Base-by-base conservation (phyloP, 139 green algal genomes). In the Micractinium sp. region DNA sequence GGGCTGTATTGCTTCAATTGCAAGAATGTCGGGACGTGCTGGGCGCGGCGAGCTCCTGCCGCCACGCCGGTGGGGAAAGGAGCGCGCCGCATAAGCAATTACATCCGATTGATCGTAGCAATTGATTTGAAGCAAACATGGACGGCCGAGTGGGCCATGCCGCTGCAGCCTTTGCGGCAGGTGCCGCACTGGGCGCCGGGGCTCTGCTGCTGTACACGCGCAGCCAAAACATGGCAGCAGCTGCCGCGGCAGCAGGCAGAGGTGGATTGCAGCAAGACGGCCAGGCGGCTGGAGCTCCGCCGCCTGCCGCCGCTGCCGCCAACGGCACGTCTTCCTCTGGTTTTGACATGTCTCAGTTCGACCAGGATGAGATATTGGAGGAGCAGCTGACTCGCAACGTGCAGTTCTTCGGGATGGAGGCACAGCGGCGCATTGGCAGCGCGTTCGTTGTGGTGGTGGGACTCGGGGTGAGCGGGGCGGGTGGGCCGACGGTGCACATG, bases 391-490 rank as follows among this genome's bases (percentile, higher is more conserved):
- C 97, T 0, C 89, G 97, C 16, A 99, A 99, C 89, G 86, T 97
- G 22, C 97, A 99, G 90, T 99, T 99, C 90, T 99, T 99, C 82
- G 96, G 97, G 0, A 61, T 92, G 77, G 41, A 93, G 84, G 93
- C 87, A 7, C 97, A 99, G 88, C 39, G 84, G 23, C 29, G 29
- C 0, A 90, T 99, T 12, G 86, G 94, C 4, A 60, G 84, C 1
- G 81, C 95, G 0, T 99, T 99, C 90, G 97, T 99, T 2, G 94
- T 99, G 0, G 97, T 99, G 13, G 94, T 99, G 3, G 97, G 97
- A 0, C 90, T 99, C 4, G 97, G 97, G 85, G 96, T 98, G 71
- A 94, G 94, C 71, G 71, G 29, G 31, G 71, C n/a, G 67, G 12
- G 67, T 29, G 23, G 67, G n/a, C n/a, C n/a, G n/a, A n/a, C n/a